These are phyloP conservation scores for Fusarium stilboides DNA, from an alignment of 2,329 filamentous ascomycete species.

Conservation along the genomic window DNA sequence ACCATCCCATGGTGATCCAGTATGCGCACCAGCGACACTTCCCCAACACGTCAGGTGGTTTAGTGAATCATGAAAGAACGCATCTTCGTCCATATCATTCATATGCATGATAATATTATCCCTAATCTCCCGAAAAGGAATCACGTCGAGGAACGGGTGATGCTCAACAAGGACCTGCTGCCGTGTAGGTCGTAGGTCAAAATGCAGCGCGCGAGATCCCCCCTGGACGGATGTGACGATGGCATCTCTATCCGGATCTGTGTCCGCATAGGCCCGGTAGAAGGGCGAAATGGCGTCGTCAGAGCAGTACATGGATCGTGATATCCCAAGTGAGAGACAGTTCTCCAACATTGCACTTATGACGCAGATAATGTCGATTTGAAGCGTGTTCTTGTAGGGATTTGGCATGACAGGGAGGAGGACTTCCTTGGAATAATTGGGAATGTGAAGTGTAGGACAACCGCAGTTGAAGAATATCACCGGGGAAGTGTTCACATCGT, in stretches of 20 bases:
- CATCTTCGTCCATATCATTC: constrained; percentile 47
- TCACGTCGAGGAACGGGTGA: constrained; percentile 49
- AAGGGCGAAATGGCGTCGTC: constrained; percentile 48
- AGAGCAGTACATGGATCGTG: constrained; percentile 46
- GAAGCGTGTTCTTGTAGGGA: constrained; percentile 46
- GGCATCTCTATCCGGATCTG: constrained; percentile 24
- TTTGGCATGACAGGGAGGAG: constrained; percentile 47
- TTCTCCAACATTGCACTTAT: constrained; percentile 47
- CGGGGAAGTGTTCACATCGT: constrained; percentile 10
- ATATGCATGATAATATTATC: constrained; percentile 47
- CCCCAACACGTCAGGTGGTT: constrained; percentile 53
- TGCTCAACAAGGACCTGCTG: constrained; percentile 46
- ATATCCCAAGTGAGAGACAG: constrained; percentile 48
- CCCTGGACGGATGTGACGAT: constrained; percentile 42
- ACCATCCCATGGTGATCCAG: constrained; percentile 50
- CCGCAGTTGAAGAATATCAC: constrained; percentile 48
- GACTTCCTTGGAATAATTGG: constrained; percentile 34
- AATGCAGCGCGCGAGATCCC: constrained; percentile 44
- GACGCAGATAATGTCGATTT: constrained; percentile 49
- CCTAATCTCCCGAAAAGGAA: constrained; percentile 49
- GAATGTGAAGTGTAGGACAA: constrained; percentile 46
- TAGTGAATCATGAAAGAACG: constrained; percentile 51
- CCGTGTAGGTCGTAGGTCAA: constrained; percentile 49
- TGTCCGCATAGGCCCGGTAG: constrained; percentile 36
- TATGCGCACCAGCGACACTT: constrained; percentile 43